phyloP scores from a whole-genome alignment of 108 stramenopile genomes.

The Skeletonema costatum region DNA sequence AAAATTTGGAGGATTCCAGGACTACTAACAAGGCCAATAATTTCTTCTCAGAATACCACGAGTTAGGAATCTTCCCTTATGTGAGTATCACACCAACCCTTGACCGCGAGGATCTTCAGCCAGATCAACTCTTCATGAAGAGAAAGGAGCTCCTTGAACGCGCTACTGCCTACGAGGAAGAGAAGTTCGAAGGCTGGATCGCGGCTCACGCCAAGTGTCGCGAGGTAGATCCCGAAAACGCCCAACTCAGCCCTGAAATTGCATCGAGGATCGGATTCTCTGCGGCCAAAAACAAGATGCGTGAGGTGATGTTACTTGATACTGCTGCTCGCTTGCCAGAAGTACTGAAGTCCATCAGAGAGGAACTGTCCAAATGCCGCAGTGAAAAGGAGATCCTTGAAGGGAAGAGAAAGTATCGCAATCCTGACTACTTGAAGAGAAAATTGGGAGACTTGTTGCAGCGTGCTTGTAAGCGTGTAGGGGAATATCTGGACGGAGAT shows the following conservation, averaged over 20 bases:
- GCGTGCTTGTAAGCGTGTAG: conserved; percentile 53
- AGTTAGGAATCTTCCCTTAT: conserved; percentile 59
- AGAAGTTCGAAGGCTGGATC: conserved; percentile 55
- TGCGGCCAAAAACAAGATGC: conserved; percentile 59
- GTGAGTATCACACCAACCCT: conserved; percentile 75
- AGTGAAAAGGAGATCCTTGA: conserved; percentile 47
- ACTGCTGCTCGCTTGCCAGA: conserved; percentile 72
- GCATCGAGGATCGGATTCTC: conserved; percentile 53
- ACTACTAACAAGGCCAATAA: conserved; percentile 72
- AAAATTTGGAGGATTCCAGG: conserved; percentile 64
- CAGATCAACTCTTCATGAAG: conserved; percentile 49
- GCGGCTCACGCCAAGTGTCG: conserved; percentile 41
- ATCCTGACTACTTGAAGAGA: conserved; percentile 42
- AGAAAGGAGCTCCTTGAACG: conserved; percentile 49
- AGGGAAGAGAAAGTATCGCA: conserved; percentile 53
- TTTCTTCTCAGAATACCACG: conserved; percentile 69
- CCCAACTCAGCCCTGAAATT: conserved; percentile 25
- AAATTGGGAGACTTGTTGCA: conserved; percentile 53
- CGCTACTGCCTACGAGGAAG: conserved; percentile 50
- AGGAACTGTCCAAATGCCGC: conserved; percentile 44
- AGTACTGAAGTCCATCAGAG: conserved; percentile 52
- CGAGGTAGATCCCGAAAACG: conserved; percentile 48
- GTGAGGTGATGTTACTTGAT: conserved; percentile 74
- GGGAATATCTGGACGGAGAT: conserved; percentile 67
- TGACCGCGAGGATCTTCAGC: conserved; percentile 55